Base-by-base conservation (phyloP, 2,329 filamentous ascomycete species). In the Sarocladium oryzae region DNA sequence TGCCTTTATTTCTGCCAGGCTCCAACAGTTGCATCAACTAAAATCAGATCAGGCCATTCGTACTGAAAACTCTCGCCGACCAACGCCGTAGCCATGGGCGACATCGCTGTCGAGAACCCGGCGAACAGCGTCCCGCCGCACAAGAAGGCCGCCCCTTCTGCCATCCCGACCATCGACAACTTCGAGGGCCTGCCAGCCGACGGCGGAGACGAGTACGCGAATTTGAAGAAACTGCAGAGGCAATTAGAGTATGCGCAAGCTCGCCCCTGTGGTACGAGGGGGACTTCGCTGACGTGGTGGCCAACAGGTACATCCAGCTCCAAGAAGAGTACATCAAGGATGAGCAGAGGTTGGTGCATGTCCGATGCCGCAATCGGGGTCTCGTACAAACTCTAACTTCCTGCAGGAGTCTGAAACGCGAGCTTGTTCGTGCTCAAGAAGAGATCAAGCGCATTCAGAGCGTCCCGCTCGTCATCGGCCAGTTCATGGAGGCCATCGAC, bases 301-400 rank as follows among this genome's bases (percentile, higher is more conserved):
- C n/a, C 52, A 52, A 57, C 61, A 89, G 86, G 69, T 89, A 95
- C 70, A 96, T 97, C 68, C 89, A 96, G 72, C 80, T 99, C 61
- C 93, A 99, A 74, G 93, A 99, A 73, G 93, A 99, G 69, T 99
- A 99, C 72, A 99, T 99, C 83, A 99, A 99, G 76, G 93, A 99
- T 82, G 93, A 99, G 78, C 93, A 99, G 75, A 85, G 89, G 86
- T 88, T 71, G 54, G 35, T 33, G 18, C 32, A 15, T 4, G 15
- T 0, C 6, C 3, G 9, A 40, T 7, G 9, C 9, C 16, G 16
- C 13, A 8, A 13, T 8, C 11, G 18, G 16, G 10, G 6, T 37
- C 7, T 20, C 4, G n/a, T 15, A 35, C 7, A 6, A 21, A 48
- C 4, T 46, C 56, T 64, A 37, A 64, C 64, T 48, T 43, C 46